Conservation (phyloP, 2,329 filamentous ascomycete species). For the Epichloe uncinata region DNA sequence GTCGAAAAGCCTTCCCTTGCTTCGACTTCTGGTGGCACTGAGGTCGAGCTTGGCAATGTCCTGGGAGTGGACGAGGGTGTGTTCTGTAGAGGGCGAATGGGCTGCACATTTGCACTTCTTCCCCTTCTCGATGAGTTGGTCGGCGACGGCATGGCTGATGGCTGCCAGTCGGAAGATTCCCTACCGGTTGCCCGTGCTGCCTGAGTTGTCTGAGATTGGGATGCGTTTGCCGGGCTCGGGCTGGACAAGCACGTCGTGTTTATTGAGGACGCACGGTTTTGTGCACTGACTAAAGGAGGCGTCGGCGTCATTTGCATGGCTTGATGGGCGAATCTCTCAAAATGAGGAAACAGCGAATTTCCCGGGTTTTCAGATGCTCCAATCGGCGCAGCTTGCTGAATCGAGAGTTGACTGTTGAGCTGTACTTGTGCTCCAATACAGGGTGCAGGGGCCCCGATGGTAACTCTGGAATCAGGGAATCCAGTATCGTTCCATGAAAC, state of each 20-base stretch:
- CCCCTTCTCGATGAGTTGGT: not conserved
- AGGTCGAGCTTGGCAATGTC: not conserved
- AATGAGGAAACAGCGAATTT: not conserved
- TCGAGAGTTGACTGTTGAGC: too few species aligned
- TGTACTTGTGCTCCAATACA: too few species aligned
- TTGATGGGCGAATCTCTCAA: not conserved
- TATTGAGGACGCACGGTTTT: not conserved
- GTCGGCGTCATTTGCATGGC: not conserved
- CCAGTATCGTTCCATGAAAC: not conserved
- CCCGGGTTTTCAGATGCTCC: not conserved
- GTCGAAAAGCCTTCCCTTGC: constrained; percentile 1
- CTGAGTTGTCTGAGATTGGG: not conserved
- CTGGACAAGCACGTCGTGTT: not conserved
- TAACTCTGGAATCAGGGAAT: not conserved
- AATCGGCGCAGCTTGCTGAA: too few species aligned
- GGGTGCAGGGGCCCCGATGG: too few species aligned
- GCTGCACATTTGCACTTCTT: not conserved
- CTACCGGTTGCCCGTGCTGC: not conserved
- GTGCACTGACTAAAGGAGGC: not conserved
- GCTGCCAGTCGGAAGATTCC: not conserved
- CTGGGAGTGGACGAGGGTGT: not conserved
- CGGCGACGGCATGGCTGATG: not conserved
- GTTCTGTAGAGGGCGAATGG: not conserved
- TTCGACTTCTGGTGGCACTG: not conserved
- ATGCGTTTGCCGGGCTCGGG: not conserved